phyloP scores from a whole-genome alignment of 2,329 filamentous ascomycete species.

The Pestalotiopsis sp. region DNA sequence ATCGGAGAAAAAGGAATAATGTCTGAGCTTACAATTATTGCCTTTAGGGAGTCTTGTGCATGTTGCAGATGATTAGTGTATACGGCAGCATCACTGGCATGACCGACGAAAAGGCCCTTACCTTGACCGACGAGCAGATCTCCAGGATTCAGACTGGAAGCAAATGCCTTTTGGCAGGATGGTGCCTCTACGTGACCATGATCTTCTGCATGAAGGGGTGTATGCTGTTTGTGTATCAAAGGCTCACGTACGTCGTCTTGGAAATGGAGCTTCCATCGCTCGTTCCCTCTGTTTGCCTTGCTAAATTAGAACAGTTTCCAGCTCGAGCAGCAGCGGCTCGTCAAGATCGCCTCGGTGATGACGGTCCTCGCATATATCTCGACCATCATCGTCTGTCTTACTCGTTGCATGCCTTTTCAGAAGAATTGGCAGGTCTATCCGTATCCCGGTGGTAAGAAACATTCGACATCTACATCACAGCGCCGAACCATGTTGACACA shows the following conservation, averaged over 20 bases:
- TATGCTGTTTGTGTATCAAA: conserved; percentile 2
- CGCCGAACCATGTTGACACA: background rate
- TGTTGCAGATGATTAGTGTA: background rate
- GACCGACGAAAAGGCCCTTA: background rate
- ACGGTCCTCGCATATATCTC: background rate
- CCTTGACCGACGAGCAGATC: background rate
- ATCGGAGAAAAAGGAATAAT: background rate
- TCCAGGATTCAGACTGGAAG: background rate
- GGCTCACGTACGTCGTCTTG: conserved; percentile 2
- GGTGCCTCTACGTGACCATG: conserved; percentile 7
- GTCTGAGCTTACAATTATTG: background rate
- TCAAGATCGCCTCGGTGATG: background rate
- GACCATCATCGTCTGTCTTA: background rate
- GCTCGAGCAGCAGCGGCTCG: background rate
- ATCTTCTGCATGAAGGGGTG: conserved; percentile 5
- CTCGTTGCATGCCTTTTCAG: background rate
- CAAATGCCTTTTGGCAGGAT: conserved; percentile 7
- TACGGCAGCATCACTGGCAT: conserved; percentile 2
- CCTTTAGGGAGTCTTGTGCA: background rate
- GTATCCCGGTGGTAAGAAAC: background rate
- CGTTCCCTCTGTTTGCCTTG: background rate
- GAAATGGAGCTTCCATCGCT: no score
- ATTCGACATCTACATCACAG: background rate
- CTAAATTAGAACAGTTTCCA: background rate
- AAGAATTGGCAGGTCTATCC: conserved; percentile 3